Conservation (phyloP, 2,329 filamentous ascomycete genomes). For the Cladosporium phlei region DNA sequence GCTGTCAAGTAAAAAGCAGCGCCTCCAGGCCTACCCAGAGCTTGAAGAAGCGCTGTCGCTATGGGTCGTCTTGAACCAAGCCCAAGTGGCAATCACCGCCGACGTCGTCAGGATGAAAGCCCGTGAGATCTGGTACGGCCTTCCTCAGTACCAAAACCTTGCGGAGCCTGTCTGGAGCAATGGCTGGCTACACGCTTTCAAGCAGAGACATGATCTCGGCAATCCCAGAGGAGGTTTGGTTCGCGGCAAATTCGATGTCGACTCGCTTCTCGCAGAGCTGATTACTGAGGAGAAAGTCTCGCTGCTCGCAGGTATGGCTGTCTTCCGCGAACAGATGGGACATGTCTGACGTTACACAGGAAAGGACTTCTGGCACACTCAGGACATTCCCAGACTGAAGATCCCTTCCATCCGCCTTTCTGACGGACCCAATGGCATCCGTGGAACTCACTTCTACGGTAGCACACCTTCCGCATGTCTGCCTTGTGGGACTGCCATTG, state of each 20-base stretch:
- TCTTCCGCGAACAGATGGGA: constrained; percentile 67
- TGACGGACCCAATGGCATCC: constrained; percentile 66
- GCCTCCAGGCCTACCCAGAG: neutral
- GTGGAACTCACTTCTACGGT: constrained; percentile 65
- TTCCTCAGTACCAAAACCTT: neutral
- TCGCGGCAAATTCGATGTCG: constrained; percentile 26
- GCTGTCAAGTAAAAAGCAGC: neutral
- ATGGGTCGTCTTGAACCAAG: neutral
- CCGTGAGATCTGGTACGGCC: neutral
- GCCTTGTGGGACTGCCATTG: constrained; percentile 55
- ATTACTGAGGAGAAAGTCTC: constrained; percentile 29
- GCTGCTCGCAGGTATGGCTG: constrained; percentile 42
- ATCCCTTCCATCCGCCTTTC: constrained; percentile 62
- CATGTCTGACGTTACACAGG: neutral
- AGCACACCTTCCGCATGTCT: constrained; percentile 65
- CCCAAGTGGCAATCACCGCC: neutral
- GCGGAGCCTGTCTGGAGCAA: neutral
- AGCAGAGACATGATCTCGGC: neutral
- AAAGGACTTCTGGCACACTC: constrained; percentile 67
- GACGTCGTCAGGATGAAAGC: neutral
- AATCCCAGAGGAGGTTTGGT: neutral
- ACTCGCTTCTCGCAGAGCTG: constrained; percentile 27
- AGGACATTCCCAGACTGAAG: constrained; percentile 54
- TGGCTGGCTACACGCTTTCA: neutral
- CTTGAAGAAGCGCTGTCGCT: neutral